phyloP scores from a whole-genome alignment of 306 rosid species.

The Dryas octopetala region DNA sequence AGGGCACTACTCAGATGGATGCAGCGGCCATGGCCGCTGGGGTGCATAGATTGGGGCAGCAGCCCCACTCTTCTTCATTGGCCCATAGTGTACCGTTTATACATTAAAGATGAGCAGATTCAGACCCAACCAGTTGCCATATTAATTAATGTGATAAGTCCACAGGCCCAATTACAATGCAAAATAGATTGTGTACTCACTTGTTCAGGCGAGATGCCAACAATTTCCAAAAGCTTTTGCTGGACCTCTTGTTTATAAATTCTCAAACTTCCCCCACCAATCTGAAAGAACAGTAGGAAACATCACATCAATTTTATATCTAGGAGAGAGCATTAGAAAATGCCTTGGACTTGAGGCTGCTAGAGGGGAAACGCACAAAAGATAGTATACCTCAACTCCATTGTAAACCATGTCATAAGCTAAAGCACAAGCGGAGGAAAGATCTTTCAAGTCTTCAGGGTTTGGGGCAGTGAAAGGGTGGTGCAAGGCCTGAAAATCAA shows the following conservation, averaged over 20 bases:
- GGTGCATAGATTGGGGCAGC: no score
- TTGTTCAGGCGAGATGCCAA: conserved; percentile 91
- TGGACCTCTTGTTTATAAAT: conserved; percentile 82
- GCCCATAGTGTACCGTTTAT: no score
- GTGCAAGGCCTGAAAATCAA: conserved; percentile 67
- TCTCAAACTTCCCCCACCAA: conserved; percentile 98
- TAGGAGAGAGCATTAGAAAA: conserved; percentile 1
- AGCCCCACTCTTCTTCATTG: no score
- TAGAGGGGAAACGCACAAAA: not conserved
- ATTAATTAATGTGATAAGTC: no score
- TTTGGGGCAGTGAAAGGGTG: conserved; percentile 99
- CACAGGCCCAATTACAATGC: not conserved
- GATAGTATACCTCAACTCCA: conserved; percentile 80
- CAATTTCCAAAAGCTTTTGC: conserved; percentile 79
- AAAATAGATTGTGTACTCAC: conserved; percentile 34
- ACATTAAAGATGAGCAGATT: no score
- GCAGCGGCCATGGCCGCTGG: no score
- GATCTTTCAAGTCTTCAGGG: conserved; percentile 82
- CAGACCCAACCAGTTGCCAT: no score
- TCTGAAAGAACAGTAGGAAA: conserved; percentile 44
- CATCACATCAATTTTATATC: conserved; percentile 11
- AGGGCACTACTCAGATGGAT: no score
- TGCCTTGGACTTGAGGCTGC: conserved; percentile 23
- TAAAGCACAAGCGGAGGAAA: conserved; percentile 89
- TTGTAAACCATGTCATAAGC: conserved; percentile 98